phyloP scores from a whole-genome alignment of 768 basidiomycete species.

The Mrakia gelida region DNA sequence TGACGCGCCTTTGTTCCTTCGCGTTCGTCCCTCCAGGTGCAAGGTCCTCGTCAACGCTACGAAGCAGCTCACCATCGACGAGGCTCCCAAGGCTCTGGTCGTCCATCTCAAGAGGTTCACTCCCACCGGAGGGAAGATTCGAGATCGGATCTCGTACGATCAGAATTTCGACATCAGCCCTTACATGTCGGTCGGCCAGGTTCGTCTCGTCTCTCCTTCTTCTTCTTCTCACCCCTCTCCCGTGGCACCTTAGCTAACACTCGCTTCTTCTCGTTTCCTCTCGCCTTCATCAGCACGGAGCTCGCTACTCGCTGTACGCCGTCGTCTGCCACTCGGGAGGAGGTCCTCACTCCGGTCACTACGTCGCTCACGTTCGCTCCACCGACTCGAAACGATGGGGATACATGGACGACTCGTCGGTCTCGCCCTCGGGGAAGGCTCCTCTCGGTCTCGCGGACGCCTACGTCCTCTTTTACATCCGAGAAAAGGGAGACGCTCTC shows the following conservation, averaged over 20 bases:
- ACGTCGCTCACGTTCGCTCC: conserved; percentile 77
- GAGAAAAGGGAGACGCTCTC: conserved; percentile 68
- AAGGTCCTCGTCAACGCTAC: conserved; percentile 84
- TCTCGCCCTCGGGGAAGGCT: conserved; percentile 48
- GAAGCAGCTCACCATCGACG: conserved; percentile 82
- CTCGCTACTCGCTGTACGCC: conserved; percentile 77
- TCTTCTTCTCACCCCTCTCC: background rate
- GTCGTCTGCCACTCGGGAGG: conserved; percentile 89
- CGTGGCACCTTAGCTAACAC: background rate
- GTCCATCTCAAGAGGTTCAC: conserved; percentile 90
- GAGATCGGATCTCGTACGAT: conserved; percentile 70
- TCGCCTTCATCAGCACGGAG: conserved; percentile 51
- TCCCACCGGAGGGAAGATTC: conserved; percentile 81
- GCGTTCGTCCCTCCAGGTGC: conserved; percentile 58
- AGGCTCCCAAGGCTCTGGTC: conserved; percentile 81
- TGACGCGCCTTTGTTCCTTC: background rate
- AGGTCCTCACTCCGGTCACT: conserved; percentile 93
- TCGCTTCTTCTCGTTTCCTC: background rate
- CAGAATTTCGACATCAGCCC: conserved; percentile 65
- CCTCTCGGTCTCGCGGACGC: conserved; percentile 71
- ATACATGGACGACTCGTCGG: conserved; percentile 89
- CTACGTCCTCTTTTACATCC: conserved; percentile 89
- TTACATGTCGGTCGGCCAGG: conserved; percentile 75
- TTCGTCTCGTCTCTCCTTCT: conserved; percentile 34
- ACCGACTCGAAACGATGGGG: conserved; percentile 64